Conservation (phyloP, 148 eudicot genomes). For the Silene uniflora region DNA sequence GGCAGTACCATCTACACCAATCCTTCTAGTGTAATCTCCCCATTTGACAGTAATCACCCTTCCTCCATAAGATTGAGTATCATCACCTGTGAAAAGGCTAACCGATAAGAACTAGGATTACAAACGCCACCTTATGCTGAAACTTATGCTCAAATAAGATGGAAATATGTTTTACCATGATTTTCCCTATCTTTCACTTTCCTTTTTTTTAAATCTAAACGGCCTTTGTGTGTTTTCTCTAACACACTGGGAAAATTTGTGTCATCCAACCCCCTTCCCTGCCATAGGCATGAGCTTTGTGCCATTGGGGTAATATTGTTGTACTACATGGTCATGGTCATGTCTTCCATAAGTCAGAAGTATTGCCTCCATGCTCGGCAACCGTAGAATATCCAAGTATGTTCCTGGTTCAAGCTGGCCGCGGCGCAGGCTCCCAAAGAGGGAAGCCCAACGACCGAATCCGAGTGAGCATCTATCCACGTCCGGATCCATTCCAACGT, state of each 20-base stretch:
- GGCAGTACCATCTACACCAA: constrained; percentile 73
- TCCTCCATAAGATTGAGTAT: constrained; percentile 52
- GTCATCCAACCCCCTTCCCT: background rate
- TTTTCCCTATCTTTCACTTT: background rate
- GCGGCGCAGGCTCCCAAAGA: too few species aligned
- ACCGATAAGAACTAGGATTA: background rate
- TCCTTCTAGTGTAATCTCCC: constrained; percentile 64
- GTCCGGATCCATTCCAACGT: too few species aligned
- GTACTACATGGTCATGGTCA: background rate
- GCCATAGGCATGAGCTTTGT: background rate
- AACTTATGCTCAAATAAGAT: background rate
- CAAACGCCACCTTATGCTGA: background rate
- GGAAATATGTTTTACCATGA: background rate
- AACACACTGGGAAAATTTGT: too few species aligned
- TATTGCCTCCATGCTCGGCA: too few species aligned
- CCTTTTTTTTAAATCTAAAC: background rate
- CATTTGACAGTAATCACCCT: constrained; percentile 70
- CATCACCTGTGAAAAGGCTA: constrained; percentile 43
- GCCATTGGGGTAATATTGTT: background rate
- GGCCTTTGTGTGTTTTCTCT: background rate
- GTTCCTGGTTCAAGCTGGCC: too few species aligned
- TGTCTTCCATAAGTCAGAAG: too few species aligned
- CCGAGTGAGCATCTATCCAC: too few species aligned
- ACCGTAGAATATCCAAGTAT: too few species aligned
- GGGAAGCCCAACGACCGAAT: too few species aligned